Evolutionary conservation across 2,329 filamentous ascomycete genomes (phyloP).

Genomic region (Dendryphion nanum): DNA sequence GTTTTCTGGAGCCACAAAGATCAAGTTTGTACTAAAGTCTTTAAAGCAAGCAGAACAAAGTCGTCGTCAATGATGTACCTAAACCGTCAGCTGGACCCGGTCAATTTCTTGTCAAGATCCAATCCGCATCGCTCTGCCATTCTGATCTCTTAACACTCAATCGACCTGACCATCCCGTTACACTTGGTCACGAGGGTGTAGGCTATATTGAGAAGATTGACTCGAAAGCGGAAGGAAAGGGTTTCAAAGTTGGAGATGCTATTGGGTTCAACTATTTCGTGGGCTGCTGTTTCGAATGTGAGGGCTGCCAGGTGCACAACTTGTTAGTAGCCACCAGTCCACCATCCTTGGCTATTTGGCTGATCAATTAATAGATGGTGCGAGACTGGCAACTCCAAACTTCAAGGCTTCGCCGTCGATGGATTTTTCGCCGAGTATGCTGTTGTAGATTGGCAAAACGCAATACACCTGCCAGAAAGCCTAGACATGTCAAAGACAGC

Average conservation of each 20-base stretch:
- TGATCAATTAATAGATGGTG: conserved; percentile 20
- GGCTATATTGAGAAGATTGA: conserved; percentile 43
- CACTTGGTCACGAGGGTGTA: conserved; percentile 49
- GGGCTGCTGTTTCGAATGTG: conserved; percentile 48
- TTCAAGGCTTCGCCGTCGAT: conserved; percentile 45
- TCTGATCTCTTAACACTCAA: conserved; percentile 25
- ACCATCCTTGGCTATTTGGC: neutral
- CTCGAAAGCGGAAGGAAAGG: conserved; percentile 32
- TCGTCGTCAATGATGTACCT: conserved; percentile 28
- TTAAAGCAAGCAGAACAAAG: conserved; percentile 24
- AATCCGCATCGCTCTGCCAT: conserved; percentile 31
- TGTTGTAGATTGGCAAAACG: conserved; percentile 47
- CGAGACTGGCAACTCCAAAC: conserved; percentile 37
- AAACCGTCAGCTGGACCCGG: conserved; percentile 19
- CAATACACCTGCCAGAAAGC: conserved; percentile 40
- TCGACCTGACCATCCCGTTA: conserved; percentile 28
- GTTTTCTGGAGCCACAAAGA: neutral
- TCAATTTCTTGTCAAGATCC: conserved; percentile 32
- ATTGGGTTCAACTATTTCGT: conserved; percentile 50
- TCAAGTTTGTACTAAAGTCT: neutral
- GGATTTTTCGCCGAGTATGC: conserved; percentile 52
- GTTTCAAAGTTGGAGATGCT: conserved; percentile 44
- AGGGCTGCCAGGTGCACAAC: conserved; percentile 48
- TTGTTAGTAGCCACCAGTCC: conserved; percentile 13
- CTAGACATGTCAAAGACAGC: conserved; percentile 38